Evolutionary conservation across 495 filamentous ascomycete species (phyloP), one percentile per base, ranked within the genome.

Genomic region (Evernia prunastri): DNA sequence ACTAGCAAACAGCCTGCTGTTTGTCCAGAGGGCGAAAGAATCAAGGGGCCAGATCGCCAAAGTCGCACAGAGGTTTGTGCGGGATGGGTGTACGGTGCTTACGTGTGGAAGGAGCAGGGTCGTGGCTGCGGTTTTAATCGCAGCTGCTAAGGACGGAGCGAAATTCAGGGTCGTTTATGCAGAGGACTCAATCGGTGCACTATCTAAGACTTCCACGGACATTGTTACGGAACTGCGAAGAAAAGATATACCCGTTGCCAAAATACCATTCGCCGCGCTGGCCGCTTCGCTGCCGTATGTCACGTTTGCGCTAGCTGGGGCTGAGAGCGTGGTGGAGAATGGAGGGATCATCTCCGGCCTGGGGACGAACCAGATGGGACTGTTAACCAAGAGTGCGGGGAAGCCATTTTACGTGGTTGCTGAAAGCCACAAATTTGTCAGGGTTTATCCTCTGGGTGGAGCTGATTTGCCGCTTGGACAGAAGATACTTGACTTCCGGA

Each of bases 401-500:
- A 91, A 90, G 71, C 88, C 89, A 0, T 90, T 97, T 72, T 96
- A 92, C 71, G 92, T 96, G 31, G 91, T 91, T 10, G 90, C 90
- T 7, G 94, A 98, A 74, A 96, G 90, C 68, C 93, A 98, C 78
- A 98, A 96, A 75, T 95, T 96, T 69, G 91, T 93, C 42, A 79
- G 90, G 63, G 76, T 92, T 31, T 92, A 89, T 69, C 91, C 91
- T 11, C 71, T 91, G 20, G 84, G 86, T 57, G 89, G 92, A 70
- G 89, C 87, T 71, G 87, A 92, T 70, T 78, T 94, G 57, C 86
- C 85, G 40, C 84, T 93, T 59, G 81, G 87, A 66, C 89, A 92
- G 68, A 82, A 82, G 58, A 84, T 92, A 25, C 81, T 94, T 56
- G 83, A 87, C 60, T 94, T 90, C 77, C 79, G 75, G 72, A 78